Base-by-base conservation (phyloP, 2,329 filamentous ascomycete species). In the Trichoderma endophyticum region DNA sequence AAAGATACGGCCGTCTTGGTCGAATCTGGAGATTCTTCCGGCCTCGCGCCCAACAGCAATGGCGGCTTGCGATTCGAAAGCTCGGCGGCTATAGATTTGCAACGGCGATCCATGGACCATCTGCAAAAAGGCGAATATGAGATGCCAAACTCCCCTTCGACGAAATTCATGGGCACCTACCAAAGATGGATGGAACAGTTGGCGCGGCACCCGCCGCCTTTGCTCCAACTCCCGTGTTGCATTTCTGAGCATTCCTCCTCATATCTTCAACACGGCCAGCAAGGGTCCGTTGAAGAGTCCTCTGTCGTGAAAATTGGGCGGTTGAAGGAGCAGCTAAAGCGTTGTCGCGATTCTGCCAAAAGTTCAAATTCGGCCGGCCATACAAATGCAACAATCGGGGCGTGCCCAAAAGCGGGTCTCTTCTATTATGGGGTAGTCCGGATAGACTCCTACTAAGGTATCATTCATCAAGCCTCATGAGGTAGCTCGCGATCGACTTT, bases 241-340 rank as follows among this genome's bases (percentile, higher is more conserved):
- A 75, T 77, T 79, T 76, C 77, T 78, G 75, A 82, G 78, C 81
- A 82, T 82, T 74, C 78, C 80, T 80, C 77, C 73, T 79, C 80
- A 81, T 82, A 72, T 74, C 75, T 78, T 72, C 76, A 72, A 70
- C 57, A 74, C 71, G 61, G 63, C 56, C 59, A 71, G 61, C 62
- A 57, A 43, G 28, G 54, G 28, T 56, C 57, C 66, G 66, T 70
- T 26, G 48, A 65, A 72, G 39, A 70, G 24, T 56, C 54, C 61
- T 65, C 15, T 64, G 66, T 59, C 54, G 71, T 28, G 66, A 48
- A 36, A 26, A 51, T 60, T 54, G 56, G 60, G 59, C 56, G 21
- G 62, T 61, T 67, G 30, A 26, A 24, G 26, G 26, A 64, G 32
- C 34, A 43, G 32, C 32, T 28, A 3, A 34, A 15, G 15, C 60